Evolutionary conservation across 192 early-diverging fungal genomes (phyloP).

Genomic region (Coemansia sp.): DNA sequence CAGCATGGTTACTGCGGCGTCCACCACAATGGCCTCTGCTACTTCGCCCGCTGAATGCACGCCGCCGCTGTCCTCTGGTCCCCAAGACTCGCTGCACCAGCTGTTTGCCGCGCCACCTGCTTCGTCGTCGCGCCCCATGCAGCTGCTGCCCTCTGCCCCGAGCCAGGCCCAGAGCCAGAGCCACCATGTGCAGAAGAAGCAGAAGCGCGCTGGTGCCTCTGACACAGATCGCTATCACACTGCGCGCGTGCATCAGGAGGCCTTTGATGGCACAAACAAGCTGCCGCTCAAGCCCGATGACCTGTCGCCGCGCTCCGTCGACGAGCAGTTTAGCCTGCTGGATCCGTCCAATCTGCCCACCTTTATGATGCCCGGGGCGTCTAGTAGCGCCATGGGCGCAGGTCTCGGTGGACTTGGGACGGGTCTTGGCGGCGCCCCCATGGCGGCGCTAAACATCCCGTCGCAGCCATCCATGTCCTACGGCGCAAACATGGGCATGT

Average conservation of each 20-base stretch:
- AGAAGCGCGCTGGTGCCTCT: constrained; percentile 19
- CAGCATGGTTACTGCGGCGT: neutral
- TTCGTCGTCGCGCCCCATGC: constrained; percentile 9
- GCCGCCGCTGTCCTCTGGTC: constrained; percentile 14
- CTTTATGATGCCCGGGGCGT: constrained; percentile 34
- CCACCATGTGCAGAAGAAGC: constrained; percentile 17
- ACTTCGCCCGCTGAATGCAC: constrained; percentile 13
- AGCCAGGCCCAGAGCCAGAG: neutral
- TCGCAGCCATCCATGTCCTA: constrained; percentile 6
- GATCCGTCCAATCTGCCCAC: constrained; percentile 49
- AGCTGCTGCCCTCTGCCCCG: constrained; percentile 5
- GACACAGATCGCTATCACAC: constrained; percentile 21
- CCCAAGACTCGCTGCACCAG: neutral
- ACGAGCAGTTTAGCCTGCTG: constrained; percentile 38
- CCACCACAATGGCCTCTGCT: neutral
- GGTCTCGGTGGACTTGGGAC: neutral
- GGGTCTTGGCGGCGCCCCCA: constrained; percentile 3
- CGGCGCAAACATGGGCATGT: neutral
- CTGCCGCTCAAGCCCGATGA: constrained; percentile 49
- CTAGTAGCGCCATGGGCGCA: neutral
- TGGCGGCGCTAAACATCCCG: neutral
- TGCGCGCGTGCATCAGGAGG: constrained; percentile 49
- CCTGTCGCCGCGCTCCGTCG: constrained; percentile 21
- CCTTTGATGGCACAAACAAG: constrained; percentile 51
- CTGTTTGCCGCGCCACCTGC: constrained; percentile 6